Evolutionary conservation across 306 rosid genomes (phyloP), one percentile per base, ranked within the genome.

Genomic region (Pterocarpus santalinus): DNA sequence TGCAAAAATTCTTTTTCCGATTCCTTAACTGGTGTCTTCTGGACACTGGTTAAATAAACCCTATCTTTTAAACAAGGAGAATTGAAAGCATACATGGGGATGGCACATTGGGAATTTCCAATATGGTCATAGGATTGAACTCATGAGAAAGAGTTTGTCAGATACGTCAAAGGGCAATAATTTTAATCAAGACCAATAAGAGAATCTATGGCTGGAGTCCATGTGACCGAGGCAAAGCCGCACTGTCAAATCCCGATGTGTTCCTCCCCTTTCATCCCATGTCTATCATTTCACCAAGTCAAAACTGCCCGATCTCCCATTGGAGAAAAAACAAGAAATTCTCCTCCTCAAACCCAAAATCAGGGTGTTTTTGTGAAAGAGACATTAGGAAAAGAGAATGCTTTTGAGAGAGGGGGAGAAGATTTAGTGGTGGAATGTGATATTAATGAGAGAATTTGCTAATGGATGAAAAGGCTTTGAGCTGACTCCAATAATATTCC

Each of bases 401-500:
- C 4, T 74, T 4, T 39, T 32, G 60, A 7, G 82, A 44, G 73
- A 38, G 32, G 30, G 56, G 41, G 39, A 33, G 58, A 67, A 66
- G 47, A 52, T 44, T 65, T 78, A 55, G 74, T 82, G 80, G 83
- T 84, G 84, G 91, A 66, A 79, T 86, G 83, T 76, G 85, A 83
- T 84, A 80, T 83, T 38, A 66, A 60, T 33, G 79, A 72, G 65
- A 69, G 79, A 71, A 69, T 70, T 75, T 73, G 66, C 10, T 79
- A 79, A 75, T 84, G 90, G 84, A 82, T 78, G 75, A 81, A 82
- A 88, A 66, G 82, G 36, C 77, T 67, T 73, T 85, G 89, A 89
- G 86, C 74, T 91, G 90, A 91, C 94, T 85, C 84, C 86, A 91
- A 84, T 82, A 78, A 84, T 80, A 82, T 81, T 82, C 87, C 81